These are phyloP conservation scores for Megacollybia marginata DNA, from an alignment of 768 basidiomycete genomes.

Conservation along the genomic window DNA sequence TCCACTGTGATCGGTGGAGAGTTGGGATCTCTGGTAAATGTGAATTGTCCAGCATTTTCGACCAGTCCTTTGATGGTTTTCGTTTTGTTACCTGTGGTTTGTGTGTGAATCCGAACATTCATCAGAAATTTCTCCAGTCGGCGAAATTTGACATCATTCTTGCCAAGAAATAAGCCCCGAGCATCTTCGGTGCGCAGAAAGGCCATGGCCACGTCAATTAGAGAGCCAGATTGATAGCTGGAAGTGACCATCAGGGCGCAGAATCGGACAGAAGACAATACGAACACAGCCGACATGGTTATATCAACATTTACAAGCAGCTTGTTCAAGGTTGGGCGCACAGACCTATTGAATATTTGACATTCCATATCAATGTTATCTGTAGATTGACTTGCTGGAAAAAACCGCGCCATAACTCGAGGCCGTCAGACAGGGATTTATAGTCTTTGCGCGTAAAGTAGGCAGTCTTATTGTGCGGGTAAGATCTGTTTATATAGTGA, in stretches of 20 bases:
- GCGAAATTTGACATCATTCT: conserved; percentile 8
- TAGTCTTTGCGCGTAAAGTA: conserved; percentile 20
- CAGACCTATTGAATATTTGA: conserved; percentile 1
- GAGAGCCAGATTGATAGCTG: conserved; percentile 3
- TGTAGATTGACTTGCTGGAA: too few relatives aligned
- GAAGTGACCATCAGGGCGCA: background rate
- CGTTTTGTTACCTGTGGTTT: conserved; percentile 3
- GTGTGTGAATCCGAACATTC: conserved; percentile 14
- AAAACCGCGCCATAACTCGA: conserved; percentile 25
- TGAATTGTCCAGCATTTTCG: conserved; percentile 20
- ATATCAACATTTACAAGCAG: conserved; percentile 28
- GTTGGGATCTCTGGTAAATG: conserved; percentile 24
- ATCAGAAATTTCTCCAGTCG: conserved; percentile 22
- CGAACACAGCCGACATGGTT: conserved; percentile 26
- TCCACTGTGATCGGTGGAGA: conserved; percentile 18
- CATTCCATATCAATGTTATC: too few relatives aligned
- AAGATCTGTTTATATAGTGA: conserved; percentile 12
- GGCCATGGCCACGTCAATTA: conserved; percentile 16
- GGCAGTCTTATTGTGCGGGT: conserved; percentile 24
- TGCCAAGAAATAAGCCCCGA: conserved; percentile 14
- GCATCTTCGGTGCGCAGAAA: conserved; percentile 14
- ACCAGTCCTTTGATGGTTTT: conserved; percentile 24
- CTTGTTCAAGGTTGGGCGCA: conserved; percentile 21
- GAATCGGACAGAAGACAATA: too few relatives aligned
- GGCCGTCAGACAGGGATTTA: conserved; percentile 6